Base-by-base conservation (phyloP, 345 rosid species). In the Raphanus sativus region DNA sequence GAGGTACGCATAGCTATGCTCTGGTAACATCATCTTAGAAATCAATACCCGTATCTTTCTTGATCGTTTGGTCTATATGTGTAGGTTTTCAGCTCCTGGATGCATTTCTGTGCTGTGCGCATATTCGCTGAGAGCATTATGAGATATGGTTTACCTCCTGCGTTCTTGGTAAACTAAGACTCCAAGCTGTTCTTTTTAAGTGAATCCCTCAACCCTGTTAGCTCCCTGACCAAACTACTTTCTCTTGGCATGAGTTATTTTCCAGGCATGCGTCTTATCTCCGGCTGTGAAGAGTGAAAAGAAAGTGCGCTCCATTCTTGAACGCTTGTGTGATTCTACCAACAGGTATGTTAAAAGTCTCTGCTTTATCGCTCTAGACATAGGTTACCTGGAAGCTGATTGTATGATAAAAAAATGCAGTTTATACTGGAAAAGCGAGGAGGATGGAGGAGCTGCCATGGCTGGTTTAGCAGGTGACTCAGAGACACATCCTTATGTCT, bases 61-160 rank as follows among this genome's bases (percentile, higher is more conserved):
- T 9, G 16, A 60, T 69, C 17, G 11, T 55, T 48, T 4, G 77
- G 50, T 69, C 45, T 45, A 61, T 64, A 21, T 74, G 58, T 88
- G 83, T 85, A 96, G 98, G 97, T 93, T 83, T 96, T 96, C 80
- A 91, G 91, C 84, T 89, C 97, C 8, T 96, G 97, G 98, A 96
- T 96, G 99, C 99, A 96, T 83, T 96, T 96, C 73, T 96, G 97
- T 87, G 98, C 97, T 76, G 91, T 96, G n/a, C 96, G 98, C 60
- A 26, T 88, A 69, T 96, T 90, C 81, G 84, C 97, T 58, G 98
- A 96, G 86, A 93, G 99, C 85, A 96, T 96, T 54, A 84, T 96
- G 85, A 89, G 99, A 91, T 91, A 96, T 76, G 99, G 99, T 75
- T 82, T 96, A 81, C 99, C 98, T 6, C 98, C 99, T 4, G 82